Evolutionary conservation across 139 green algal genomes (phyloP).

Genomic region (Auxenochlorella pyrenoidosa): DNA sequence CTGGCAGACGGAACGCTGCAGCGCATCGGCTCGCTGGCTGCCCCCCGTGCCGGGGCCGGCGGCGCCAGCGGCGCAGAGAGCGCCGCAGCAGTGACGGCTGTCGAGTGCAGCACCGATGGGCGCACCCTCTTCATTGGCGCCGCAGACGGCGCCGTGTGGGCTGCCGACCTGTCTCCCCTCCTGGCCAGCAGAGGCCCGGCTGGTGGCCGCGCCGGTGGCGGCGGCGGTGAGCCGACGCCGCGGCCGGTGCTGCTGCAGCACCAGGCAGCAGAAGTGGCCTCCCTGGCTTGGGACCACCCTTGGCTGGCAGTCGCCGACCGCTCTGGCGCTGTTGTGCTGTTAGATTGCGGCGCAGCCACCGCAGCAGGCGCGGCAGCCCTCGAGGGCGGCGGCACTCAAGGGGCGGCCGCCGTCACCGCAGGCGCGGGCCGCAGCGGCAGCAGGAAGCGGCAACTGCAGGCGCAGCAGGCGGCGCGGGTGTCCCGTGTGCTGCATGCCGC

Average conservation of each 20-base stretch:
- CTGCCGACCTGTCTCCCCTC: neutral
- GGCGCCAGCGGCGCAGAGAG: neutral
- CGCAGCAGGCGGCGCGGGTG: neutral
- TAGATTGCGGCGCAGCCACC: slow-evolving; percentile 37
- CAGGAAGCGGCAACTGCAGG: neutral
- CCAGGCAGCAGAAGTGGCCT: slow-evolving; percentile 30
- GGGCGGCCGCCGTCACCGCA: neutral
- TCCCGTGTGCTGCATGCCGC: neutral
- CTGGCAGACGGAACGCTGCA: slow-evolving; percentile 15
- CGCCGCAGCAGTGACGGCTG: neutral
- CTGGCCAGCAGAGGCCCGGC: too few species aligned
- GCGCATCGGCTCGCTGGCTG: neutral
- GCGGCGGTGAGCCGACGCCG: neutral
- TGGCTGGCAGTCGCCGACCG: slow-evolving; percentile 60
- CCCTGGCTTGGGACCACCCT: slow-evolving; percentile 70
- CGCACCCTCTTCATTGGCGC: neutral
- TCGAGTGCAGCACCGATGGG: neutral
- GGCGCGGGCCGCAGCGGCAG: neutral
- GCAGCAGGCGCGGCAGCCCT: neutral
- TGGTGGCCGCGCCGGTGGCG: neutral
- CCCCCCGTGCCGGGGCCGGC: neutral
- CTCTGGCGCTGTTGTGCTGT: slow-evolving; percentile 33
- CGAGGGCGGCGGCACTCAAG: neutral
- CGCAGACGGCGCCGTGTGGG: neutral
- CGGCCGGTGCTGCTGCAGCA: slow-evolving; percentile 29